These are phyloP conservation scores for Talaromyces marneffei DNA, from an alignment of 2,329 filamentous ascomycete genomes.

Conservation along the genomic window DNA sequence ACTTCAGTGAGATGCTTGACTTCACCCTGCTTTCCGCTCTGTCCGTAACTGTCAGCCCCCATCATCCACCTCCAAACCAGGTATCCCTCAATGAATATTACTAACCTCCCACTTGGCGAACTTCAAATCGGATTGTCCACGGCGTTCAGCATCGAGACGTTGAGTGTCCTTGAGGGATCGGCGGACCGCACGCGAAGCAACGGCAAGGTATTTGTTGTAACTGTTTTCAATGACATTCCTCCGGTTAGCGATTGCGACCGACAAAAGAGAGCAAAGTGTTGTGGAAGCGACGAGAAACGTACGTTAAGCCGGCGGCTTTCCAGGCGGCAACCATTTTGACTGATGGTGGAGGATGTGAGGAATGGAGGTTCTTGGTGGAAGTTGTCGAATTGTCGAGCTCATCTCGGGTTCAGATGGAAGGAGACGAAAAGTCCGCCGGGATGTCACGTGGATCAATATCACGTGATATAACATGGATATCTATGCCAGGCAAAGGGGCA, in stretches of 20 bases:
- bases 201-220: slow-evolving; percentile 99
- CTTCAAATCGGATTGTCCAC: slow-evolving; percentile 81
- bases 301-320: slow-evolving; percentile 97
- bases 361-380: slow-evolving; percentile 19
- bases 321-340: slow-evolving; percentile 91
- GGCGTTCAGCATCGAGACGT: slow-evolving; percentile 78
- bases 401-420: slow-evolving; percentile 8
- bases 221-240: slow-evolving; percentile 45
- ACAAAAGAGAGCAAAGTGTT: neutral
- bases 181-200: slow-evolving; percentile 91
- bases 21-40: slow-evolving; percentile 97
- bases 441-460: slow-evolving; percentile 24
- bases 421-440: slow-evolving; percentile 10
- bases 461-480: slow-evolving; percentile 20
- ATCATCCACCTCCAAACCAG: neutral
- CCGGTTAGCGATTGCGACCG: slow-evolving; percentile 23
- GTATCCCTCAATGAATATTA: slow-evolving; percentile 21
- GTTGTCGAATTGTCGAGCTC: slow-evolving; percentile 6
- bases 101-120: slow-evolving; percentile 96
- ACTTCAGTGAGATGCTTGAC: slow-evolving; percentile 61
- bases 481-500: neutral
- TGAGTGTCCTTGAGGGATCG: slow-evolving; percentile 95
- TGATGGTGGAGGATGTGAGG: slow-evolving; percentile 22
- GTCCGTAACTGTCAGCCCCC: slow-evolving; percentile 21
- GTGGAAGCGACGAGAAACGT: slow-evolving; percentile 39